These are phyloP conservation scores for Infundibulicybe gibba DNA, from an alignment of 768 basidiomycete genomes.

Conservation along the genomic window DNA sequence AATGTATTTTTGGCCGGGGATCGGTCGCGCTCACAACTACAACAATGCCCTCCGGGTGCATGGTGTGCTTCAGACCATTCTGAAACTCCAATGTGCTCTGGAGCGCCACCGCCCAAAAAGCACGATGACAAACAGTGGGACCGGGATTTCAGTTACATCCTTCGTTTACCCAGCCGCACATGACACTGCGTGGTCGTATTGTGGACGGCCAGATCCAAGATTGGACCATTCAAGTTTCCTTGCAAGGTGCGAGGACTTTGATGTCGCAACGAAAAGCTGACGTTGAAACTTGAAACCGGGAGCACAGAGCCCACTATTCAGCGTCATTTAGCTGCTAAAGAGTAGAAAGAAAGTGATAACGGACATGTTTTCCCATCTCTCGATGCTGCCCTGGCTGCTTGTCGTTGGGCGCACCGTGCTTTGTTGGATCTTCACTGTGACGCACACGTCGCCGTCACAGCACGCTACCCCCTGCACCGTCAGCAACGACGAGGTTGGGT, in stretches of 20 bases:
- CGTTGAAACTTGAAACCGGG: no score
- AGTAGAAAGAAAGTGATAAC: conserved; percentile 16
- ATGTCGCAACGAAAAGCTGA: no score
- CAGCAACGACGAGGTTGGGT: no score
- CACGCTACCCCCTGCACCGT: no score
- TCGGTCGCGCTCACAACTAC: conserved; percentile 60
- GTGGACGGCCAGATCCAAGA: no score
- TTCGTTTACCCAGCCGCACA: no score
- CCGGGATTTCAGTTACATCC: no score
- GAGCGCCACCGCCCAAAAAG: conserved; percentile 92
- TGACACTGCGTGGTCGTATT: conserved; percentile 59
- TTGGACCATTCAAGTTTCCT: no score
- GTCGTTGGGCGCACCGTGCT: no score
- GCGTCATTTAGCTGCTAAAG: conserved; percentile 8
- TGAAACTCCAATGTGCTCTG: conserved; percentile 83
- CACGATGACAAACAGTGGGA: conserved; percentile 77
- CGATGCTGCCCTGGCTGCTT: conserved; percentile 28
- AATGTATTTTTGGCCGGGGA: background rate
- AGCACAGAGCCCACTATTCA: conserved; percentile 80
- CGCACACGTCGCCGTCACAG: no score
- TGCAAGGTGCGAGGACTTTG: no score
- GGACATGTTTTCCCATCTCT: conserved; percentile 59
- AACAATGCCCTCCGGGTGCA: conserved; percentile 71
- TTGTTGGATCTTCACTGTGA: no score
- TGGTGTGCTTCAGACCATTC: conserved; percentile 57